Evolutionary conservation across 2,329 filamentous ascomycete genomes (phyloP).

Genomic region (Hortaea werneckii): DNA sequence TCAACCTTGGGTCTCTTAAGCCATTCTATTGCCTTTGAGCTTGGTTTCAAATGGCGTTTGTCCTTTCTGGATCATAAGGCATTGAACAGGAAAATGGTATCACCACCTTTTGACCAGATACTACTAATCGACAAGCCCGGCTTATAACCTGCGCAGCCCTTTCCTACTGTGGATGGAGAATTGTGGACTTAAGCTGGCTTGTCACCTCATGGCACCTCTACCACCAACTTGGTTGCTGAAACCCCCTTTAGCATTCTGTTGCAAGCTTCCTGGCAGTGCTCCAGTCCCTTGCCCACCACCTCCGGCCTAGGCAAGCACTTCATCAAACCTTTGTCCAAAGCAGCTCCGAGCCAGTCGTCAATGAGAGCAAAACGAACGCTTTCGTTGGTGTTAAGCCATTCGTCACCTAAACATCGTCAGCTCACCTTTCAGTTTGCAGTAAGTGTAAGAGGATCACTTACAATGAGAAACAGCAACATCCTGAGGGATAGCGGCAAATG

Average conservation of each 20-base stretch:
- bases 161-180: no score
- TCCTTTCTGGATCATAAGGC: no score
- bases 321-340: background rate
- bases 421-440: no score
- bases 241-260: slow-evolving; percentile 9
- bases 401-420: background rate
- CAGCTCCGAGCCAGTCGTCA: background rate
- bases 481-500: background rate
- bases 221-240: slow-evolving; percentile 15
- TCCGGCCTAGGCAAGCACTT: slow-evolving; percentile 10
- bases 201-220: slow-evolving; percentile 2
- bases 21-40: no score
- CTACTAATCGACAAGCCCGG: no score
- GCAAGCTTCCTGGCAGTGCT: slow-evolving; percentile 12
- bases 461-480: background rate
- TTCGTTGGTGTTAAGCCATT: background rate
- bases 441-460: background rate
- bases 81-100: no score
- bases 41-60: no score
- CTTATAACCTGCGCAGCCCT: no score
- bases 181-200: no score
- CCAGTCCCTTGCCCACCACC: slow-evolving; percentile 15
- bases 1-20: no score
- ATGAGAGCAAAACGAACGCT: background rate
- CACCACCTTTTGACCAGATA: no score